Evolutionary conservation across 176 grass and related monocot genomes (phyloP), one percentile per base, ranked within the genome.

Genomic region (Zea luxurians): DNA sequence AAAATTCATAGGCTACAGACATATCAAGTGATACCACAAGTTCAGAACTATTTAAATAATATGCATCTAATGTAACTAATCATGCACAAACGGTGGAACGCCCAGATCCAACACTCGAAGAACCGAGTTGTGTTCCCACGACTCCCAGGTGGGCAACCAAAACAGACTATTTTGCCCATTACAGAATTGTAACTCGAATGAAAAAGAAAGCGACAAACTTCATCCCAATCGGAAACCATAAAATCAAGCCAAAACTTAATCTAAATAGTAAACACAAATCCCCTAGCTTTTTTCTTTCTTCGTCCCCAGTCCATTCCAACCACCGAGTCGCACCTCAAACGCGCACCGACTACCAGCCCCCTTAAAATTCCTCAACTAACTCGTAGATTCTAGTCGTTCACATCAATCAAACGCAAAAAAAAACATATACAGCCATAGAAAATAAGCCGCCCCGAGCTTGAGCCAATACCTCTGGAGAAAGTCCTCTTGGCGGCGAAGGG

Each of bases 391-490:
- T 34, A 63, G 66, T 27, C 75, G 37, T 13, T 62, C 35, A 80
- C 53, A 83, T 15, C 45, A 87, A 76, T 34, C 68, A 79, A 79
- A 37, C 62, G n/a, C 40, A 5, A 27, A 27, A 27, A 48, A 64
- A 47, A 0, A 27, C 27, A 12, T 48, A 16, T 2, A 66, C 2
- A 17, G 27, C 27, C 27, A 57, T 10, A 9, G 0, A 63, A 54
- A 66, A 9, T 9, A 66, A 64, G 49, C 8, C 6, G 6, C 4
- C 21, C 2, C 13, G 6, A 67, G 37, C 50, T 27, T 27, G 27
- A 27, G 27, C 27, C 67, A 17, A 47, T 87, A 91, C 90, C 91
- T 89, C 21, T 10, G 34, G 87, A 84, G 57, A 87, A 48, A 57
- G 83, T 34, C 60, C 77, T 52, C 78, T 87, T 91, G 57, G 66